Percentiles rank a stretch among this genome's conserved stretches.
Conservation (phyloP, 2,329 filamentous ascomycete species). For the Cadophora sp. region DNA sequence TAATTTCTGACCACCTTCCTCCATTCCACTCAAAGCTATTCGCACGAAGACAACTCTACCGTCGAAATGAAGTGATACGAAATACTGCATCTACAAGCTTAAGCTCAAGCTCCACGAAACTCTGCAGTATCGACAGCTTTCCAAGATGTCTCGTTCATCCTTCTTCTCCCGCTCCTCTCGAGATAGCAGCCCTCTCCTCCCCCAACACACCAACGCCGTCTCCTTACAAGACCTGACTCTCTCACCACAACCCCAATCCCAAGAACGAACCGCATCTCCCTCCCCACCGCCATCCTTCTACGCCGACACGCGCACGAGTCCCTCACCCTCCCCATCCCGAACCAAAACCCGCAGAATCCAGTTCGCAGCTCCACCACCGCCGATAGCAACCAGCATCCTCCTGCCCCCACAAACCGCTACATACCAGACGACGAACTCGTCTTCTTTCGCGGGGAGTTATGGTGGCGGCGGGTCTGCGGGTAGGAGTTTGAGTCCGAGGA, state of each 20-base stretch:
- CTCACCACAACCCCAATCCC: constrained; percentile 31
- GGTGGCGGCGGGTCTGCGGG: constrained; percentile 13
- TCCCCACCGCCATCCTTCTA: constrained; percentile 42
- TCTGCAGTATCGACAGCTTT: not conserved
- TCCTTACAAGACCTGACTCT: constrained; percentile 39
- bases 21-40: not conserved
- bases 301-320: constrained; percentile 29
- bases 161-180: constrained; percentile 37
- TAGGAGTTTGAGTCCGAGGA: constrained; percentile 22
- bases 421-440: not conserved
- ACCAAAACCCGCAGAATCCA: constrained; percentile 36
- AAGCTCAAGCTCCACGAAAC: constrained; percentile 10
- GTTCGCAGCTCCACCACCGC: constrained; percentile 43
- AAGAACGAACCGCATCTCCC: constrained; percentile 29
- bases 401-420: constrained; percentile 17
- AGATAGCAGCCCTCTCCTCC: constrained; percentile 37
- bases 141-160: constrained; percentile 37
- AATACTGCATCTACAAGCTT: not conserved
- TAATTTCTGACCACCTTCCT: constrained; percentile 7
- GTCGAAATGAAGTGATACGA: not conserved
- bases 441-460: not conserved
- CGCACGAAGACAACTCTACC: not conserved
- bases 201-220: constrained; percentile 32
- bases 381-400: constrained; percentile 38
- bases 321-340: constrained; percentile 29